These are phyloP conservation scores for Elsinoe perseae DNA, from an alignment of 2,329 filamentous ascomycete genomes.

Conservation along the genomic window DNA sequence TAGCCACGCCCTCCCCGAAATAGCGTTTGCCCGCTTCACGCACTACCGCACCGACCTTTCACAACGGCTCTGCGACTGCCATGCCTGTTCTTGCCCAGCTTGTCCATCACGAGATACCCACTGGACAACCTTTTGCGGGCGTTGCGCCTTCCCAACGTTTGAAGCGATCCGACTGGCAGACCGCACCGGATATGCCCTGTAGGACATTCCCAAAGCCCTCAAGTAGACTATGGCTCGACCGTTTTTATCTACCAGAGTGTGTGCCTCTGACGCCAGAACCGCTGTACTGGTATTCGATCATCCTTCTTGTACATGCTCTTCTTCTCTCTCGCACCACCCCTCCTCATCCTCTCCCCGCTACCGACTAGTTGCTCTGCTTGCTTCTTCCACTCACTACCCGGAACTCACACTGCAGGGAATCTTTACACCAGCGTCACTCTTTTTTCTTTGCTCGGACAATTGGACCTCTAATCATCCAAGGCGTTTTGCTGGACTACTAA, in stretches of 20 bases:
- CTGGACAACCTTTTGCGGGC: not conserved
- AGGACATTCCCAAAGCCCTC: not conserved
- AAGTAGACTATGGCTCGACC: conserved; percentile 12
- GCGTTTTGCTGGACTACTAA: not conserved
- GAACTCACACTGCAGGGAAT: conserved; percentile 14
- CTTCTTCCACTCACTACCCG: conserved; percentile 16
- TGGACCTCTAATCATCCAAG: not conserved
- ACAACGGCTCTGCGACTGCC: conserved; percentile 7
- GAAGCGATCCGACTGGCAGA: not conserved
- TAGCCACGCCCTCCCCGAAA: not conserved
- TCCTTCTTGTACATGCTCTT: conserved; percentile 10
- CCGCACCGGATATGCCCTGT: not conserved
- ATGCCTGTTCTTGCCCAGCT: not conserved
- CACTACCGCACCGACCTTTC: conserved; percentile 13
- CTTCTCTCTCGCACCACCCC: not conserved
- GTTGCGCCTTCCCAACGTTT: not conserved
- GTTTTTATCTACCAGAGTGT: conserved; percentile 17
- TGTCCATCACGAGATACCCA: conserved; percentile 7
- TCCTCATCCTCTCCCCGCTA: not conserved
- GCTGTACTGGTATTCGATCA: conserved; percentile 12
- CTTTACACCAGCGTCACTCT: conserved; percentile 10
- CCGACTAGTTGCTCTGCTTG: conserved; percentile 9
- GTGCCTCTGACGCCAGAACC: conserved; percentile 15
- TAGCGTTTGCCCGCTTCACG: conserved; percentile 13
- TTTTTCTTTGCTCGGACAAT: no score